Evolutionary conservation across 176 grass and related monocot species (phyloP).

Genomic region (Triticum timopheevii): DNA sequence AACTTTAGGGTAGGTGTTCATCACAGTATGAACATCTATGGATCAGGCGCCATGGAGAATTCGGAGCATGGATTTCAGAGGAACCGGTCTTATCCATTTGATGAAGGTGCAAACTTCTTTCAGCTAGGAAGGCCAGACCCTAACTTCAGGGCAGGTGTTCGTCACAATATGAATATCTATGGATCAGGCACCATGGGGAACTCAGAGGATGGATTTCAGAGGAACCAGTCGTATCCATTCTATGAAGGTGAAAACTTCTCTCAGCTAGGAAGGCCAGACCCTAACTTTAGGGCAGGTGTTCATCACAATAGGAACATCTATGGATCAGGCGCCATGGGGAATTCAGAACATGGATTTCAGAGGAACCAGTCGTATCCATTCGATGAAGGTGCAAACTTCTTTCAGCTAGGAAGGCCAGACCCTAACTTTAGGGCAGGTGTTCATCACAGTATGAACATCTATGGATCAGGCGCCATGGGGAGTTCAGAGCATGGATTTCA

Average conservation of each 20-base stretch:
- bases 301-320: background rate
- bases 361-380: background rate
- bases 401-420: slow-evolving; percentile 2
- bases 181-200: background rate
- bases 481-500: background rate
- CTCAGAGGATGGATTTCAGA: too few species aligned
- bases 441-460: background rate
- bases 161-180: background rate
- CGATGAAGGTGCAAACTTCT: background rate
- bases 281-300: background rate
- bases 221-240: too few species aligned
- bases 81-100: too few species aligned
- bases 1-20: background rate
- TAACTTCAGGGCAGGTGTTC: background rate
- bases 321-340: background rate
- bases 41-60: background rate
- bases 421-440: background rate
- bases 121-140: background rate
- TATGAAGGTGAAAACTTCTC: background rate
- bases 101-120: too few species aligned
- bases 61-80: too few species aligned
- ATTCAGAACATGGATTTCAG: too few species aligned
- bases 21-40: background rate
- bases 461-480: background rate
- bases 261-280: background rate